Percentiles rank a stretch among this genome's conserved stretches.
Evolutionary conservation across 352 stramenopile species (phyloP).

Genomic region (Phytophthora megakarya): DNA sequence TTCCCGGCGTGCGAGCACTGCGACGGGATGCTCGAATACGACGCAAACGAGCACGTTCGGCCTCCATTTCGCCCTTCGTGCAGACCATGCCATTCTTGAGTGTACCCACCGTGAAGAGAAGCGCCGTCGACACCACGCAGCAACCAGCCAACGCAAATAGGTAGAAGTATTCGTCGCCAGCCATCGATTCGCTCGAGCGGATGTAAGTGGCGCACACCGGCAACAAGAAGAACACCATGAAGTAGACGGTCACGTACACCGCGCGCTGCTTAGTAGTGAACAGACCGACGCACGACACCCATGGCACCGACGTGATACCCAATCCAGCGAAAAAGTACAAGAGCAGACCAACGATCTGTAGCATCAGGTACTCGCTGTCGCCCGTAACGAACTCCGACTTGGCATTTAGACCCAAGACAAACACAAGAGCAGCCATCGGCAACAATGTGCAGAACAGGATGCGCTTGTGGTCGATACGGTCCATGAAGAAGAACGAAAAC

Average conservation of each 20-base stretch:
- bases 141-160: conserved; percentile 57
- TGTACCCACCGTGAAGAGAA: conserved; percentile 63
- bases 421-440: conserved; percentile 51
- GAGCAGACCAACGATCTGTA: conserved; percentile 71
- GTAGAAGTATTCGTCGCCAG: conserved; percentile 56
- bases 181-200: conserved; percentile 38
- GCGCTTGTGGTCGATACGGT: conserved; percentile 73
- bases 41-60: conserved; percentile 56
- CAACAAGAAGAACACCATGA: conserved; percentile 78
- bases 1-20: conserved; percentile 61
- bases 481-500: conserved; percentile 89
- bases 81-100: conserved; percentile 73
- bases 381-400: conserved; percentile 54
- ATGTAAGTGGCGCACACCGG: conserved; percentile 54
- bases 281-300: conserved; percentile 72
- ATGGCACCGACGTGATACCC: conserved; percentile 73
- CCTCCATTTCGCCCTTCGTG: conserved; percentile 63
- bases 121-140: conserved; percentile 44
- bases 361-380: conserved; percentile 63
- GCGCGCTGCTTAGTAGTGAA: conserved; percentile 71
- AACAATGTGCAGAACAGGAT: conserved; percentile 78
- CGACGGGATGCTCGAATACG: conserved; percentile 55
- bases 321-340: conserved; percentile 84
- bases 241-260: conserved; percentile 68
- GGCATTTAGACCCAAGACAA: conserved; percentile 63